Percentiles rank a stretch among this genome's conserved stretches.
These are phyloP conservation scores for Trichoderma erinaceum DNA, from an alignment of 495 filamentous ascomycete species.

Conservation along the genomic window DNA sequence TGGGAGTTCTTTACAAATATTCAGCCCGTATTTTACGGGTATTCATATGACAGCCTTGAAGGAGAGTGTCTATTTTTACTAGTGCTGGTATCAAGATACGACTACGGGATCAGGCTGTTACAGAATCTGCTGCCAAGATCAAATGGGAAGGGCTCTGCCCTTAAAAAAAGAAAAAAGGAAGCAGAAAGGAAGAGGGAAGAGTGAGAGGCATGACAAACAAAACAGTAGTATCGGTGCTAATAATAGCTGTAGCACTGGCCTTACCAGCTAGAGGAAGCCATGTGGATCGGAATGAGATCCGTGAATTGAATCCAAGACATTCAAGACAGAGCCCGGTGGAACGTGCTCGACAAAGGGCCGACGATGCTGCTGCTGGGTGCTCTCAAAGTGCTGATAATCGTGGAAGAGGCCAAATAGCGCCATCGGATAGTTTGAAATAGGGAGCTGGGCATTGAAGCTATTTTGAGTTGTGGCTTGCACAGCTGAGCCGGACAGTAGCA, in stretches of 20 bases:
- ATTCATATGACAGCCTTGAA: background rate
- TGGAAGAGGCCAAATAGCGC: background rate
- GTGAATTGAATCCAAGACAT: background rate
- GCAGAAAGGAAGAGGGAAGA: background rate
- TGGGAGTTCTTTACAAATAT: background rate
- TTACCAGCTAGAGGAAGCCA: background rate
- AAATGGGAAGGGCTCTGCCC: background rate
- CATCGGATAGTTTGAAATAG: background rate
- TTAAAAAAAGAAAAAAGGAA: background rate
- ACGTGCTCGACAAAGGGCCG: background rate
- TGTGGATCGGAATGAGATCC: constrained; percentile 3
- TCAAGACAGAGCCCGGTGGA: too few species aligned
- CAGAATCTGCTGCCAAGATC: background rate
- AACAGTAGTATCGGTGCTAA: background rate
- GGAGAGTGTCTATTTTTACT: background rate
- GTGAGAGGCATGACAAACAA: too few species aligned
- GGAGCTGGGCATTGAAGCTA: background rate
- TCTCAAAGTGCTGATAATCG: background rate
- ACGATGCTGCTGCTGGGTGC: background rate
- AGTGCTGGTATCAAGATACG: background rate
- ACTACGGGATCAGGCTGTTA: background rate
- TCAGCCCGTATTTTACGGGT: background rate
- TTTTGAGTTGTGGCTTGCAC: background rate
- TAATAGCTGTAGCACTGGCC: constrained; percentile 5
- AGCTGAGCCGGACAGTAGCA: background rate